Conservation (phyloP, 2,329 filamentous ascomycete species). For the Diaporthe sp. region DNA sequence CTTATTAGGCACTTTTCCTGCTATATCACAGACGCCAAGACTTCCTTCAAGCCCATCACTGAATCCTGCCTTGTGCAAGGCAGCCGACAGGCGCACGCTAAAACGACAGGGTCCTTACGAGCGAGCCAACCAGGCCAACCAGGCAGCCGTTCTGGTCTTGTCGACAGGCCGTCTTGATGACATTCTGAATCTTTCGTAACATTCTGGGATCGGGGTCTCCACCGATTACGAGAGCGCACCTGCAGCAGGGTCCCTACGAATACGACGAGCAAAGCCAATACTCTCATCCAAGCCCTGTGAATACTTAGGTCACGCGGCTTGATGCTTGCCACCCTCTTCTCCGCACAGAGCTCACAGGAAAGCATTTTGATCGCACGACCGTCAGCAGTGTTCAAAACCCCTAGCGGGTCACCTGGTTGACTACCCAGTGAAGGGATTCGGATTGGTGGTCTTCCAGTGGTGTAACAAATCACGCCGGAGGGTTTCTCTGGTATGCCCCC, state of each 20-base stretch:
- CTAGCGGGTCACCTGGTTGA: no score
- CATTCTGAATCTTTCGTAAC: background rate
- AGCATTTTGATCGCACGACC: background rate
- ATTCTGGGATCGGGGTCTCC: no score
- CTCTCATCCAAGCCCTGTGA: no score
- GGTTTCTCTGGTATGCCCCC: background rate
- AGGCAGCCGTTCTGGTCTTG: background rate
- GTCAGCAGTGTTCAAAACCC: background rate
- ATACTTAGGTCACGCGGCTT: no score
- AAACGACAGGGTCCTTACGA: conserved; percentile 19
- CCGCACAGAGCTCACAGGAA: background rate
- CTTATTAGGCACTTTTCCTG: background rate
- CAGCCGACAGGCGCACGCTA: background rate
- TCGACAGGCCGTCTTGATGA: background rate
- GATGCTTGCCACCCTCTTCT: background rate
- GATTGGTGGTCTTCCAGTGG: background rate
- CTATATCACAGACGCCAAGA: no score
- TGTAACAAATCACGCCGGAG: background rate
- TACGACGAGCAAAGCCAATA: background rate
- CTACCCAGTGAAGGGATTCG: background rate
- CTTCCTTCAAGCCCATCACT: no score
- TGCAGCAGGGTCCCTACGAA: conserved; percentile 14
- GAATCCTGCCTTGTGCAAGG: background rate
- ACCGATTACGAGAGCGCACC: background rate
- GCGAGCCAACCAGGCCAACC: background rate